Percentiles rank a stretch among this genome's conserved stretches.
Evolutionary conservation across 139 green algal genomes (phyloP).

Genomic region (Chlamydomonas sp.): DNA sequence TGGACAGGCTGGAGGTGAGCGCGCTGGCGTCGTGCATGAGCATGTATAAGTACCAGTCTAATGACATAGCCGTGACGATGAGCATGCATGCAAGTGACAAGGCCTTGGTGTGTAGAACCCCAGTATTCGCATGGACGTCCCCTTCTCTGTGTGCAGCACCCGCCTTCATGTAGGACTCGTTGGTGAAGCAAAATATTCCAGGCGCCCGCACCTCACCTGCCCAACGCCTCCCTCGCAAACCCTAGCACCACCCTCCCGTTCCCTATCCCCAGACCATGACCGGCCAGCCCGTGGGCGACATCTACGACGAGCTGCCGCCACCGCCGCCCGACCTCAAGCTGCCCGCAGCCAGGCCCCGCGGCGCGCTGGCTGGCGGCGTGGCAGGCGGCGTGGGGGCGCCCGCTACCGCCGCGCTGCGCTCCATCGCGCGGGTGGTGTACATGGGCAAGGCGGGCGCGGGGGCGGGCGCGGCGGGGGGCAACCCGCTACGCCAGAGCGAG

Average conservation of each 20-base stretch:
- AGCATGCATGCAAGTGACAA: too few relatives aligned
- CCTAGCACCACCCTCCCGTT: not conserved
- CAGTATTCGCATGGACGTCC: too few relatives aligned
- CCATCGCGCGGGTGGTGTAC: not conserved
- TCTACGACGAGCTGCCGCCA: conserved; percentile 36
- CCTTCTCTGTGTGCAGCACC: too few relatives aligned
- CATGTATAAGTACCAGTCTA: too few relatives aligned
- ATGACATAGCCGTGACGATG: too few relatives aligned
- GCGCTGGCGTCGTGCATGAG: not conserved
- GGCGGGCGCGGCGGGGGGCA: not conserved
- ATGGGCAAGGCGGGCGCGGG: not conserved
- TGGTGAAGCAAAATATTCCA: not conserved
- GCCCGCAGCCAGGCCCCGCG: not conserved
- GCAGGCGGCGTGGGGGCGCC: not conserved
- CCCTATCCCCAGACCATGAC: conserved; percentile 9
- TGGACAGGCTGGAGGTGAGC: conserved; percentile 41
- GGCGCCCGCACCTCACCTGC: too few relatives aligned
- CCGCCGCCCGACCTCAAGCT: conserved; percentile 35
- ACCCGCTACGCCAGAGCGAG: not conserved
- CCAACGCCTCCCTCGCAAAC: not conserved
- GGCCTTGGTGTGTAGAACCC: too few relatives aligned
- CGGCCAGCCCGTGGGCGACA: conserved; percentile 23
- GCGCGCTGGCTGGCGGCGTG: too few relatives aligned
- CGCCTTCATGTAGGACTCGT: too few relatives aligned
- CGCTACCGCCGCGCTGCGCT: conserved; percentile 11